These are phyloP conservation scores for Carpinus viminea DNA, from an alignment of 306 rosid species.

Conservation along the genomic window DNA sequence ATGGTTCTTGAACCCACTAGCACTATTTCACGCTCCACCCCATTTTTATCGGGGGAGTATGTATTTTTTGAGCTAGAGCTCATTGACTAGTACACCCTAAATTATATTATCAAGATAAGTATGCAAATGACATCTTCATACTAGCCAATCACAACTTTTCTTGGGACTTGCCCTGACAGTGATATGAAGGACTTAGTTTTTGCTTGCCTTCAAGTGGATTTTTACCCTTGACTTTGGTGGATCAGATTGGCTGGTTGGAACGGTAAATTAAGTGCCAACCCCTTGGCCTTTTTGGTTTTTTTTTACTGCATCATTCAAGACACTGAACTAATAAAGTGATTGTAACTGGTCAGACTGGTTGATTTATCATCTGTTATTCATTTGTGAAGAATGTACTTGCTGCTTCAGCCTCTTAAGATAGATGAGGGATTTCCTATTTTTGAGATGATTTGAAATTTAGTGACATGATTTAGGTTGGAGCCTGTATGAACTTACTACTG, in stretches of 20 bases:
- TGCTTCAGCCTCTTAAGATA: neutral
- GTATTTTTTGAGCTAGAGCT: neutral
- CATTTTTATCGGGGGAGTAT: neutral
- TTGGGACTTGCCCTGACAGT: neutral
- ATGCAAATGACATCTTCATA: neutral
- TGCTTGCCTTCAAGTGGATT: neutral
- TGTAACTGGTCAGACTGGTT: neutral
- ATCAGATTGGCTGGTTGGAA: neutral
- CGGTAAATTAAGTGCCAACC: slow-evolving; percentile 1
- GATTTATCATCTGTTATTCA: neutral
- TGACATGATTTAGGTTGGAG: neutral
- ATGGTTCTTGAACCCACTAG: neutral
- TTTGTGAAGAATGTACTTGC: neutral
- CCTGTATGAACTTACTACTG: neutral
- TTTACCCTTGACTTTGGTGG: neutral
- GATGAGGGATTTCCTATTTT: neutral
- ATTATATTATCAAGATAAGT: neutral
- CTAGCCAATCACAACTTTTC: neutral
- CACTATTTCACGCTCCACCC: neutral
- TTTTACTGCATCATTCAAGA: neutral
- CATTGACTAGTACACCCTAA: neutral
- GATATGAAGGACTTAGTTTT: neutral
- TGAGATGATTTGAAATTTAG: neutral
- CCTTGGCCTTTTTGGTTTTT: neutral
- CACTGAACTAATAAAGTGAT: neutral